Percentiles rank a stretch among this genome's conserved stretches.
phyloP scores from a whole-genome alignment of 176 grass and related monocot species.

The Dendrocalamus sinicus region DNA sequence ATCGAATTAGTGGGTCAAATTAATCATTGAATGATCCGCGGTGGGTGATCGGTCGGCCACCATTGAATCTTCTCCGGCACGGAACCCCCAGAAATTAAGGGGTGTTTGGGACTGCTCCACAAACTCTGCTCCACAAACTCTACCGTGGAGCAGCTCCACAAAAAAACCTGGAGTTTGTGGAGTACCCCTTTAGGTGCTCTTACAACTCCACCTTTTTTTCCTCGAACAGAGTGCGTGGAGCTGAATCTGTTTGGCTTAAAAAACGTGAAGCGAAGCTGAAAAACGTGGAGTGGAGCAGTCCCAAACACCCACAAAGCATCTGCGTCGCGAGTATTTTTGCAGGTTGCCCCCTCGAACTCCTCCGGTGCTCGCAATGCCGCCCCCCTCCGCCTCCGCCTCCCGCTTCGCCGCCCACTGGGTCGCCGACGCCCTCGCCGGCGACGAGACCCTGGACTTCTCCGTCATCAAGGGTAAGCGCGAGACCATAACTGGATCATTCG shows the following conservation, averaged over 20 bases:
- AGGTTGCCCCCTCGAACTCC: constrained; percentile 9
- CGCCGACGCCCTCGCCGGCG: constrained; percentile 30
- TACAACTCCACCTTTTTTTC: no score
- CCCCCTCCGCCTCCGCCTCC: neutral
- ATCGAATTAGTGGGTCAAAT: no score
- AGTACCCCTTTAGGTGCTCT: no score
- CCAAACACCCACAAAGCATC: neutral
- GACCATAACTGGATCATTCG: neutral
- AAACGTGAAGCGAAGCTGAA: no score
- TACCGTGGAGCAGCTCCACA: no score
- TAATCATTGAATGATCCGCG: no score
- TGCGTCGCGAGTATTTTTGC: neutral
- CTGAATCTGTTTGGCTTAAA: no score
- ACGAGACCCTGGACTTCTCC: constrained; percentile 41
- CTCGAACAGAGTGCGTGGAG: no score
- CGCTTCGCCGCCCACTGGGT: constrained; percentile 36
- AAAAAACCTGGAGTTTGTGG: no score
- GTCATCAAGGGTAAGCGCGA: constrained; percentile 1
- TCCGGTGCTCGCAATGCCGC: neutral
- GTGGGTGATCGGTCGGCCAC: neutral
- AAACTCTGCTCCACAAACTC: no score
- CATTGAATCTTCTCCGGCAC: neutral
- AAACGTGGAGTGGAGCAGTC: no score
- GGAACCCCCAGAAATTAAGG: neutral
- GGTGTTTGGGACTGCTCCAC: no score